phyloP scores from a whole-genome alignment of 345 rosid species.

The Pseudoturritis turrita region DNA sequence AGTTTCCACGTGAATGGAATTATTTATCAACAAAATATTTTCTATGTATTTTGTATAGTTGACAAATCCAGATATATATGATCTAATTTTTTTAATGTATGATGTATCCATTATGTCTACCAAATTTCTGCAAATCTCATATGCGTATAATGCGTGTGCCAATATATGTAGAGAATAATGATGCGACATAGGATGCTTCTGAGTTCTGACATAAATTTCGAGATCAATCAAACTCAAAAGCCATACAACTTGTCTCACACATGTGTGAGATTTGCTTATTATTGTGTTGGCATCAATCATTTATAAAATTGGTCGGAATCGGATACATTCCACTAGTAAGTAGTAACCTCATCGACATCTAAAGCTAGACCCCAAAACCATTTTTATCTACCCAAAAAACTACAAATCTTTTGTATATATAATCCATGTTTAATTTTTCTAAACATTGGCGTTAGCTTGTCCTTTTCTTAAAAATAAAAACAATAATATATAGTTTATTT shows the following conservation, averaged over 20 bases:
- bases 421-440: too few relatives aligned
- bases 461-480: not conserved
- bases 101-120: conserved; percentile 6
- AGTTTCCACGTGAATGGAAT: conserved; percentile 9
- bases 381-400: not conserved
- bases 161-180: not conserved
- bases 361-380: not conserved
- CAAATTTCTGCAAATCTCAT: not conserved
- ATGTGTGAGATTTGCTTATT: conserved; percentile 30
- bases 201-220: conserved; percentile 20
- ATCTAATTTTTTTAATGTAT: not conserved
- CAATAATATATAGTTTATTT: not conserved
- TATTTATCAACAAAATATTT: not conserved
- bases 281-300: conserved; percentile 17
- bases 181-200: conserved; percentile 28
- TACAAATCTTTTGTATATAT: not conserved
- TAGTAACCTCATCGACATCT: conserved; percentile 8
- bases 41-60: not conserved
- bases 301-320: conserved; percentile 12
- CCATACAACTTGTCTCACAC: conserved; percentile 22
- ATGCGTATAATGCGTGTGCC: conserved; percentile 16
- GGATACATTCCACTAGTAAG: conserved; percentile 2
- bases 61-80: conserved; percentile 25
- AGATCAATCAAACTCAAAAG: conserved; percentile 26
- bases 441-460: not conserved